A percentile compares a stretch with the other conserved stretches of the same genome.
Conservation (phyloP, 495 filamentous ascomycete species). For the Oleoguttula mirabilis region DNA sequence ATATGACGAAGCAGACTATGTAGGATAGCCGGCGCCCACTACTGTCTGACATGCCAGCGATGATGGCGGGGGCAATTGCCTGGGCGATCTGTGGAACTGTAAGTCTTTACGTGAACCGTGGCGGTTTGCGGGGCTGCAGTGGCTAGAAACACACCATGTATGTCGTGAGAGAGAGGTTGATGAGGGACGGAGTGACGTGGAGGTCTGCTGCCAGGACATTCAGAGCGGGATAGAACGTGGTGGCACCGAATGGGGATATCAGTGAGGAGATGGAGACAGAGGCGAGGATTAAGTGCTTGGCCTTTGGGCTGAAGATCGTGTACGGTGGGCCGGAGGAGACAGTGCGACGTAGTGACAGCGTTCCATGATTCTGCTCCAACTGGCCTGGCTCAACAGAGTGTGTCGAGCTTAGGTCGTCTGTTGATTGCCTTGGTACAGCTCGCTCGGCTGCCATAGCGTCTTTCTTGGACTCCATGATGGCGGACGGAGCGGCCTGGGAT, state of each 20-base stretch:
- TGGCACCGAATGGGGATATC: conserved; percentile 26
- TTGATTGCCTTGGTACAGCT: too few relatives aligned
- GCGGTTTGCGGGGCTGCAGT: not conserved
- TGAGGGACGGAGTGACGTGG: conserved; percentile 20
- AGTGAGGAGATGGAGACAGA: conserved; percentile 22
- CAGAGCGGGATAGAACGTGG: conserved; percentile 25
- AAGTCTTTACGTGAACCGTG: not conserved
- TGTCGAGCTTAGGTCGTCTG: too few relatives aligned
- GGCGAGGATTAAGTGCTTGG: conserved; percentile 24
- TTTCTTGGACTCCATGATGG: too few relatives aligned
- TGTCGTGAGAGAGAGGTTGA: conserved; percentile 26
- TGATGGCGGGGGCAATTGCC: conserved; percentile 26
- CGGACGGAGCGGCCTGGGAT: too few relatives aligned
- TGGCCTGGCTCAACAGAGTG: not conserved
- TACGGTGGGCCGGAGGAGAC: conserved; percentile 20
- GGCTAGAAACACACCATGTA: conserved; percentile 26
- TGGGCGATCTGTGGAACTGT: conserved; percentile 20
- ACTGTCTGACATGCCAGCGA: conserved; percentile 27
- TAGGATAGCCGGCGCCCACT: conserved; percentile 23
- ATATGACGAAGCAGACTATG: conserved; percentile 27
- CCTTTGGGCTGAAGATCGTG: conserved; percentile 21
- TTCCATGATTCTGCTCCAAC: not conserved
- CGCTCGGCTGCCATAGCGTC: too few relatives aligned
- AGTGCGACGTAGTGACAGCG: conserved; percentile 4
- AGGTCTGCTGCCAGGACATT: conserved; percentile 22